Evolutionary conservation across 2,329 filamentous ascomycete genomes (phyloP), one percentile per base, ranked within the genome.

Genomic region (Lecanicillium sp.): DNA sequence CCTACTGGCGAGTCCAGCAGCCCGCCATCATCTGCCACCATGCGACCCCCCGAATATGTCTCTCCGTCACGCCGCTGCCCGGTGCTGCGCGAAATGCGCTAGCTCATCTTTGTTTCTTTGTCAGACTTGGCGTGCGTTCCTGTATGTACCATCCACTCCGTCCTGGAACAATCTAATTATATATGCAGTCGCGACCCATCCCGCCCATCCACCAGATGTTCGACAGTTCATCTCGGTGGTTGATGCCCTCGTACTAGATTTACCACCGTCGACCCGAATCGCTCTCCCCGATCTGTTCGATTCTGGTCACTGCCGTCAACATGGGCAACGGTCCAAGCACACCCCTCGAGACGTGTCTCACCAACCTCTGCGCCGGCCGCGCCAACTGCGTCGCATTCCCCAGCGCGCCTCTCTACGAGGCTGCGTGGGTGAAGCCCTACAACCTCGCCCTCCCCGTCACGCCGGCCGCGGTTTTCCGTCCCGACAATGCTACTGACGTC

Each of bases 391-490:
- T 77, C 42, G 70, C 62, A 10, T 78, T 69, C 51, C 67, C 74
- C 1, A 57, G 55, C 41, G 61, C 66, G 32, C 63, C 64, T 0
- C 57, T 74, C 5, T 79, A 74, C 59, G 67, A 77, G 56, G 33
- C 63, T 2, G 54, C 58, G 7, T 79, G 77, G 76, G 74, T 73
- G 29, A 71, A 70, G 54, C 66, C 70, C 1, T 79, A 74, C 62
- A 80, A 80, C 50, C 68, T 78, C 48, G 74, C 73, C 30, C 59
- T 73, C 15, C 58, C 63, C 2, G 68, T 78, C 20, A 71, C 63
- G 5, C 81, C 81, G 0, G 63, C 69, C 8, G 79, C 77, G 10
- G 76, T 84, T 15, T 71, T 81, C 3, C 67, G 77, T 7, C 81
- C 81, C 0, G 62, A 66, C 5, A 77, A 65, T 0, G 66, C 71